Percentiles rank a stretch among this genome's conserved stretches.
These are phyloP conservation scores for Candida ulmi DNA, from an alignment of 805 yeast species.

Conservation along the genomic window DNA sequence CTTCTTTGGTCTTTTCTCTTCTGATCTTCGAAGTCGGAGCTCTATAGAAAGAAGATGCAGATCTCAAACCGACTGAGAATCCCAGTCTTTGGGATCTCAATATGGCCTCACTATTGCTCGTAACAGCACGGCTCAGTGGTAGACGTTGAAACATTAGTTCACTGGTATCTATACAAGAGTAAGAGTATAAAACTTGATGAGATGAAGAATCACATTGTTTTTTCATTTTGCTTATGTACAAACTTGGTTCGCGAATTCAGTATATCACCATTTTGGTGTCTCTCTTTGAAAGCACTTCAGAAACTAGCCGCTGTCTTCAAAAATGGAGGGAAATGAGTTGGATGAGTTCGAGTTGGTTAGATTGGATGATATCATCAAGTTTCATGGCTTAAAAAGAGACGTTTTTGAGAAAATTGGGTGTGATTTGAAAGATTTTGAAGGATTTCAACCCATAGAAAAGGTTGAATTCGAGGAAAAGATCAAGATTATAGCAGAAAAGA, in stretches of 20 bases:
- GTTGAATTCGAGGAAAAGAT: slow-evolving; percentile 3
- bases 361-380: slow-evolving; percentile 3
- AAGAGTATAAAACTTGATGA: too few relatives aligned
- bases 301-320: not conserved
- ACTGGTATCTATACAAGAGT: too few relatives aligned
- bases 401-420: slow-evolving; percentile 6
- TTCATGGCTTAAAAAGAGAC: slow-evolving; percentile 1
- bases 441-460: slow-evolving; percentile 1
- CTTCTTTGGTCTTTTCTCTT: slow-evolving; percentile 25
- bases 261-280: too few relatives aligned
- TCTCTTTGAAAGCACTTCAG: too few relatives aligned
- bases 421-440: slow-evolving; percentile 3
- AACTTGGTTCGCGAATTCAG: too few relatives aligned
- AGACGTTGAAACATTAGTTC: too few relatives aligned
- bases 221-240: too few relatives aligned
- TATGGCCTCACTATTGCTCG: not conserved
- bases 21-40: slow-evolving; percentile 17
- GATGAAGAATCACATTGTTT: too few relatives aligned
- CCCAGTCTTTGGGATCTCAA: not conserved
- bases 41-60: slow-evolving; percentile 16
- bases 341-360: slow-evolving; percentile 5
- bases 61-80: not conserved
- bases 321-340: not conserved
- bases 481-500: not conserved
- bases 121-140: not conserved